phyloP scores from a whole-genome alignment of 2,329 filamentous ascomycete species.

The Colletotrichum destructivum region DNA sequence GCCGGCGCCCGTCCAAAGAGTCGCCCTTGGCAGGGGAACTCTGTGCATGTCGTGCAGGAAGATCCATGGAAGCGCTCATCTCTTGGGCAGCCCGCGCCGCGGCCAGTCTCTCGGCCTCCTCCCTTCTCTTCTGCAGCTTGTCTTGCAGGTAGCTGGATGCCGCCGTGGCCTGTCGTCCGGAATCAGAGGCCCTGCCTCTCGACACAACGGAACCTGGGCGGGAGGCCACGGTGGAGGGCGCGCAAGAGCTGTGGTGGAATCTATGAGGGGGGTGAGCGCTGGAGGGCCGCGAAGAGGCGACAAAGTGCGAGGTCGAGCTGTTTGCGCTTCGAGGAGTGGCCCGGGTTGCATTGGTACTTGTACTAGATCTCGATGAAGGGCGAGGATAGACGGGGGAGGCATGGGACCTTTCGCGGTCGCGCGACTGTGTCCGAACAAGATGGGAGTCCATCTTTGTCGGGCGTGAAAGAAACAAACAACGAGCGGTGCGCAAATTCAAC shows the following conservation, averaged over 20 bases:
- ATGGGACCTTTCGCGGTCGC: conserved; percentile 37
- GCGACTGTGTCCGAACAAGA: conserved; percentile 9
- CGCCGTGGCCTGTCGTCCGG: conserved; percentile 55
- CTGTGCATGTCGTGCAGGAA: conserved; percentile 51
- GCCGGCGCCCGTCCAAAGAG: conserved; percentile 54
- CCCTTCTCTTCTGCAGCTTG: conserved; percentile 65
- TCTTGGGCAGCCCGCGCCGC: conserved; percentile 56
- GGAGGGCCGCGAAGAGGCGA: conserved; percentile 53
- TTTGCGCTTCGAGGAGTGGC: conserved; percentile 58
- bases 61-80: conserved; percentile 57
- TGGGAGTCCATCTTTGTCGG: conserved; percentile 32
- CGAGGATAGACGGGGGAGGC: conserved; percentile 52
- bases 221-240: conserved; percentile 52
- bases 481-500: background rate
- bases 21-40: conserved; percentile 58
- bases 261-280: conserved; percentile 56
- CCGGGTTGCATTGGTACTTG: conserved; percentile 36
- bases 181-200: conserved; percentile 59
- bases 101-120: conserved; percentile 61
- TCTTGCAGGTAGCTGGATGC: conserved; percentile 70
- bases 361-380: conserved; percentile 63
- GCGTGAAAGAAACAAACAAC: conserved; percentile 1
- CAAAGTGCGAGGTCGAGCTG: conserved; percentile 59
- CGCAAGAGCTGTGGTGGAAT: conserved; percentile 57
- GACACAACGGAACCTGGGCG: conserved; percentile 59